Evolutionary conservation across 768 basidiomycete species (phyloP).

Genomic region (Daedaleopsis sinensis): DNA sequence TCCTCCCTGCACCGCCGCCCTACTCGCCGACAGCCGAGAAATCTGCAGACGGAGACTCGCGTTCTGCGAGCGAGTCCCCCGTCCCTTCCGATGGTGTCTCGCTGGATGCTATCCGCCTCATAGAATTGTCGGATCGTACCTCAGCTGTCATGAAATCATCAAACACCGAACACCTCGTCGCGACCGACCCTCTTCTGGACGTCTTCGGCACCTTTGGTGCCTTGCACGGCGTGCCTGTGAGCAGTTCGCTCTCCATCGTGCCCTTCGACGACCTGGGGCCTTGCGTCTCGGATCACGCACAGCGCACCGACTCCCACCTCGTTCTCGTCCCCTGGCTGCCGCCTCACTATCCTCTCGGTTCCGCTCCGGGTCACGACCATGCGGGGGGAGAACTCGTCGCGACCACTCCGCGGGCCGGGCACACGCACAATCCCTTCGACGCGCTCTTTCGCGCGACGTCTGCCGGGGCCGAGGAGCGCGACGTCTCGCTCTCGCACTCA

Average conservation of each 20-base stretch:
- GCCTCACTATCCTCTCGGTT: slow-evolving; percentile 27
- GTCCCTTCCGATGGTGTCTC: slow-evolving; percentile 34
- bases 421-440: slow-evolving; percentile 72
- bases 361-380: slow-evolving; percentile 9
- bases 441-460: slow-evolving; percentile 49
- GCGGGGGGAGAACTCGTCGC: not conserved
- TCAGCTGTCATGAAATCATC: slow-evolving; percentile 69
- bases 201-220: slow-evolving; percentile 80
- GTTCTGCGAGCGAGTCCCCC: slow-evolving; percentile 5
- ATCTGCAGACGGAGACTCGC: slow-evolving; percentile 3
- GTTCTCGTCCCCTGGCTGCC: slow-evolving; percentile 84
- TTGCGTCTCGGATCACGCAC: slow-evolving; percentile 71
- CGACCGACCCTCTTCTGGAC: slow-evolving; percentile 70
- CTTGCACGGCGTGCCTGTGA: slow-evolving; percentile 67
- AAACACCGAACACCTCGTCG: slow-evolving; percentile 64
- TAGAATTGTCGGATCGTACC: slow-evolving; percentile 76
- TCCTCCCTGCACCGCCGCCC: slow-evolving; percentile 48
- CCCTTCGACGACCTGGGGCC: slow-evolving; percentile 72
- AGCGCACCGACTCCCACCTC: slow-evolving; percentile 62
- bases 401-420: slow-evolving; percentile 27
- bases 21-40: slow-evolving; percentile 6
- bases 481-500: slow-evolving; percentile 65
- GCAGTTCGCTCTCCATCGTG: slow-evolving; percentile 72
- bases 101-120: slow-evolving; percentile 81
- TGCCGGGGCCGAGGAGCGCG: slow-evolving; percentile 37